Evolutionary conservation across 2,329 filamentous ascomycete genomes (phyloP).

Genomic region (Magnaporthales sp.): DNA sequence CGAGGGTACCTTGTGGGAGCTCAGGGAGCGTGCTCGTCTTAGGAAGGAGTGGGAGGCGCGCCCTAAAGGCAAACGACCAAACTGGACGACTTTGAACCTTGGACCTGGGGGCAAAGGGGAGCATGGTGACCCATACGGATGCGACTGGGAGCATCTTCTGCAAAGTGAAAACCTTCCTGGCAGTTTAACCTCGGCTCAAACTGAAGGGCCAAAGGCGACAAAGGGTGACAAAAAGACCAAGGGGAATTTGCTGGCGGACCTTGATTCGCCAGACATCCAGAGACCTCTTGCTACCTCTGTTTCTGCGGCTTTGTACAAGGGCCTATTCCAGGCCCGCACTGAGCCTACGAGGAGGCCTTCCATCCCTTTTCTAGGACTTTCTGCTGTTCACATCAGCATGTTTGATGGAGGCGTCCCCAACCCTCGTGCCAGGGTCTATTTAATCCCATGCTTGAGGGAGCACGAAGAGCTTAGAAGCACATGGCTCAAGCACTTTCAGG

Average conservation of each 20-base stretch:
- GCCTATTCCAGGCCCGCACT: neutral
- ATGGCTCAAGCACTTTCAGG: constrained; percentile 58
- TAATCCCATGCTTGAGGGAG: constrained; percentile 48
- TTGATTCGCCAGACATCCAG: neutral
- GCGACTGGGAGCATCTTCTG: constrained; percentile 70
- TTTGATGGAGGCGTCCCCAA: constrained; percentile 61
- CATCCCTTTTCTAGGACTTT: constrained; percentile 21
- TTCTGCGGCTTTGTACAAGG: neutral
- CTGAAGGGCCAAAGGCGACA: neutral
- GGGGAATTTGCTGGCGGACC: neutral
- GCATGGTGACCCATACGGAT: constrained; percentile 71
- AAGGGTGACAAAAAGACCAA: neutral
- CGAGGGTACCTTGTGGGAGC: constrained; percentile 72
- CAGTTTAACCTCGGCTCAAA: no score
- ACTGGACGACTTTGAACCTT: constrained; percentile 67
- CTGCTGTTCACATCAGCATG: constrained; percentile 60
- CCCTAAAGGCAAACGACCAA: constrained; percentile 73
- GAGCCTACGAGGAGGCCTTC: neutral
- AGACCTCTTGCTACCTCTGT: neutral
- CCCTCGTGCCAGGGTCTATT: constrained; percentile 75
- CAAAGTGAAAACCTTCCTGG: constrained; percentile 7
- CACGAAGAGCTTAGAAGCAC: constrained; percentile 47
- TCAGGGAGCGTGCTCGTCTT: constrained; percentile 27
- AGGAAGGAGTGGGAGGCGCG: constrained; percentile 58
- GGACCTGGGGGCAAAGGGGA: constrained; percentile 68